Evolutionary conservation across 495 filamentous ascomycete genomes (phyloP), one percentile per base, ranked within the genome.

Genomic region (Evernia prunastri): DNA sequence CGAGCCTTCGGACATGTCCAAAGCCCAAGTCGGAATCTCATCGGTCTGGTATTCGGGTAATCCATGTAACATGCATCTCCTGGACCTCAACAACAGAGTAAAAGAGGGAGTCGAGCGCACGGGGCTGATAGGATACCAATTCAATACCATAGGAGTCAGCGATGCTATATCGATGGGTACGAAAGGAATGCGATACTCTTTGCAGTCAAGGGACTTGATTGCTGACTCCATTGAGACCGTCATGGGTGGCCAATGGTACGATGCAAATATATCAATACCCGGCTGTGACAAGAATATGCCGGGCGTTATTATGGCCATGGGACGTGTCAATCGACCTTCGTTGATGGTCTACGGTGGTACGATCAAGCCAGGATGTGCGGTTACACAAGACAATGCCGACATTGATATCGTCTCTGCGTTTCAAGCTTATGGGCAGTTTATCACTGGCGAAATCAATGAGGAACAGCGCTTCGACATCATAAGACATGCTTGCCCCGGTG

Each of bases 251-350:
- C 94, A 98, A 80, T 98, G 94, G 95, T 98, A 98, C 74, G 94
- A 98, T 76, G 94, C 89, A 72, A 97, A 97, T 74, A 90, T 98
- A 72, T 95, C 90, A 25, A 89, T 98, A 69, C 94, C 94, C n/a
- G 94, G 94, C 47, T 98, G 94, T 76, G 95, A 98, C 81, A 98
- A 98, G 87, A 98, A 98, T 77, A 97, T 98, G 95, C 94, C 94
- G 10, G 94, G 94, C 77, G 94, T 97, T 42, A 77, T 97, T 65
- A 98, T 98, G 80, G 95, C 94, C 49, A 97, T 97, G 94, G 94
- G 91, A 36, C 82, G 94, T 57, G 85, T 96, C 70, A 97, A 98
- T 79, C 81, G 94, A 59, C 94, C 94, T 35, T 89, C 88, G 64
- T 73, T 98, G 68, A 97, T 98, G 95, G 89, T 98, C 27, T 98